Evolutionary conservation across 768 basidiomycete species (phyloP), one percentile per base, ranked within the genome.

Genomic region (Calocybe cyanea): DNA sequence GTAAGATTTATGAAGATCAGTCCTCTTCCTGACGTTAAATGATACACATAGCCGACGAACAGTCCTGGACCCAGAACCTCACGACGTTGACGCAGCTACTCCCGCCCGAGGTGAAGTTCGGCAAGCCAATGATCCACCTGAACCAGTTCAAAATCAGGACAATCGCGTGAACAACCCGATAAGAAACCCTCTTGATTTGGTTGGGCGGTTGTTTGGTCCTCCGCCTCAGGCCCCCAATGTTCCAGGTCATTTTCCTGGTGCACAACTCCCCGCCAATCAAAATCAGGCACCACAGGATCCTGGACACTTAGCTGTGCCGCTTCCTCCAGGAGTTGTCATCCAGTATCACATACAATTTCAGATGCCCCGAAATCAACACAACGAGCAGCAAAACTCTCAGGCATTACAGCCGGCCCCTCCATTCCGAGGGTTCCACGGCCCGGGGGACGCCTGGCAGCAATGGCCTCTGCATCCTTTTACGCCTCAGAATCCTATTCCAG

Each of bases 301-400:
- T 43, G 65, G 56, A 7, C 64, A 65, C 44, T 62, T 63, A 21
- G 68, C 67, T 28, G 72, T 64, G 51, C 67, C 70, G 35, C 52
- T 57, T 17, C 60, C 68, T 25, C 75, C 68, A 40, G 74, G 74
- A 9, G 71, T 81, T n/a, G 66, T 76, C 20, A 77, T 81, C 45
- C 78, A 82, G 46, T 83, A 84, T 54, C 78, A 81, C 46, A 77
- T 84, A 8, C 80, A 81, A 51, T 80, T 81, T 48, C 78, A 77
- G 53, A 56, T 62, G 42, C 70, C 63, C 23, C 65, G 64, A 18
- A 65, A 63, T 61, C 63, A 54, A 60, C 69, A 63, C 41, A 50
- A 41, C 47, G 50, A 53, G 35, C 68, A 59, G 42, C 55, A 58
- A 28, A 39, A 63, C 50, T 24, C 59, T 31, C 17, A 46, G 50